phyloP scores from a whole-genome alignment of 768 basidiomycete genomes.

The Cystofilobasidium ferigula region DNA sequence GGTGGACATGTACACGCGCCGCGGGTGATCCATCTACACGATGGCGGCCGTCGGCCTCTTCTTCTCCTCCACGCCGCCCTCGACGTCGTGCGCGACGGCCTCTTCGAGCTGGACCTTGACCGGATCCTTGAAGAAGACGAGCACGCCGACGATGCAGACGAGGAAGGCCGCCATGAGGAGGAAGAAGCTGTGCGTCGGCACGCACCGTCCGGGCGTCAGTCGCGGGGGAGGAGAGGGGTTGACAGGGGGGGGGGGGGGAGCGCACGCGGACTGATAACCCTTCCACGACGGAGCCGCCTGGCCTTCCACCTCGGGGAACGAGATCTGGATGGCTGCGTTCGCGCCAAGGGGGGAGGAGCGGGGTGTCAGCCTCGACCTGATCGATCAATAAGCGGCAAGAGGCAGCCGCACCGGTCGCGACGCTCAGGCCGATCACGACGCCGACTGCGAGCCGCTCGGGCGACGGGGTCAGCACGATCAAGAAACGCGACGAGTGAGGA shows the following conservation, averaged over 20 bases:
- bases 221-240: neutral
- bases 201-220: neutral
- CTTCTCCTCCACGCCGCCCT: too few relatives aligned
- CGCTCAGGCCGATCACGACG: neutral
- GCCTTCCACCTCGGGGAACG: neutral
- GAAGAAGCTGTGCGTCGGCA: neutral
- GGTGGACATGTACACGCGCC: too few relatives aligned
- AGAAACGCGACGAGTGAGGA: neutral
- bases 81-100: too few relatives aligned
- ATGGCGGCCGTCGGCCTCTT: neutral
- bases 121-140: conserved; percentile 10
- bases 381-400: neutral
- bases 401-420: neutral
- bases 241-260: neutral
- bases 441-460: too few relatives aligned
- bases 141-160: neutral
- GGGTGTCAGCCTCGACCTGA: neutral
- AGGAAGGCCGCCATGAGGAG: conserved; percentile 6
- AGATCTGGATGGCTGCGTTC: neutral
- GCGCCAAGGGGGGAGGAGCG: neutral
- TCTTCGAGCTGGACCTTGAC: neutral
- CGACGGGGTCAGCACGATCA: neutral
- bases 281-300: neutral
- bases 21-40: too few relatives aligned
- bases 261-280: neutral